Evolutionary conservation across 176 grass and related monocot genomes (phyloP).

Genomic region (Oryza nivara): DNA sequence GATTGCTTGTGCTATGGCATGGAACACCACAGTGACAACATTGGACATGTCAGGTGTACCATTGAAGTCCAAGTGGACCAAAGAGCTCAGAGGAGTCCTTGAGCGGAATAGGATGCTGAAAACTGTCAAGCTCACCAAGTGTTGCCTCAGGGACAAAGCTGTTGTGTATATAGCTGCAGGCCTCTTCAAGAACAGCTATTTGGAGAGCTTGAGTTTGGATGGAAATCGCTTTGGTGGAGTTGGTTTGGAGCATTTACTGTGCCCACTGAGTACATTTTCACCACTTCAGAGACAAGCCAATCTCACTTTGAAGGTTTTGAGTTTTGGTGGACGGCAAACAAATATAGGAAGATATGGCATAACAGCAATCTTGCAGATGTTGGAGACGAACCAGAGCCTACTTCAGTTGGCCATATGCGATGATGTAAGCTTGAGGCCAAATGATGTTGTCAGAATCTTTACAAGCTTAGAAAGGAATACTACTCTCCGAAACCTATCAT

Average conservation of each 20-base stretch:
- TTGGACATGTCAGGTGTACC: conserved; percentile 78
- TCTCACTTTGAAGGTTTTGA: conserved; percentile 65
- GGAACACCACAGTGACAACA: conserved; percentile 73
- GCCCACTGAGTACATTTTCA: conserved; percentile 85
- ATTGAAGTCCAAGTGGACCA: conserved; percentile 73
- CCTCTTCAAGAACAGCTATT: conserved; percentile 80
- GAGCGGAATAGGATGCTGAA: conserved; percentile 74
- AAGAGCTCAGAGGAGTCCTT: conserved; percentile 80
- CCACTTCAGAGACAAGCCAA: conserved; percentile 84
- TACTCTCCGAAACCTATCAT: conserved; percentile 59
- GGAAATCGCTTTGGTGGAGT: conserved; percentile 75
- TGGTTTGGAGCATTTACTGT: conserved; percentile 82
- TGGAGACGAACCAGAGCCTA: conserved; percentile 89
- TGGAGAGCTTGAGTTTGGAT: conserved; percentile 77
- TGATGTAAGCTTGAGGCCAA: conserved; percentile 70
- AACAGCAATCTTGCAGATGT: conserved; percentile 70
- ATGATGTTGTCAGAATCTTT: conserved; percentile 83
- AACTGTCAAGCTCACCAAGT: conserved; percentile 65
- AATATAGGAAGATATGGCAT: conserved; percentile 66
- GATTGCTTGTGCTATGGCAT: conserved; percentile 71
- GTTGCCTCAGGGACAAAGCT: conserved; percentile 70
- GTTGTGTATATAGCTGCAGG: conserved; percentile 93
- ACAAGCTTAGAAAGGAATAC: conserved; percentile 77
- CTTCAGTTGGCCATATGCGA: conserved; percentile 55
- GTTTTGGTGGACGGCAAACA: conserved; percentile 63